These are phyloP conservation scores for Fusarium citri DNA, from an alignment of 2,329 filamentous ascomycete species.

Conservation along the genomic window DNA sequence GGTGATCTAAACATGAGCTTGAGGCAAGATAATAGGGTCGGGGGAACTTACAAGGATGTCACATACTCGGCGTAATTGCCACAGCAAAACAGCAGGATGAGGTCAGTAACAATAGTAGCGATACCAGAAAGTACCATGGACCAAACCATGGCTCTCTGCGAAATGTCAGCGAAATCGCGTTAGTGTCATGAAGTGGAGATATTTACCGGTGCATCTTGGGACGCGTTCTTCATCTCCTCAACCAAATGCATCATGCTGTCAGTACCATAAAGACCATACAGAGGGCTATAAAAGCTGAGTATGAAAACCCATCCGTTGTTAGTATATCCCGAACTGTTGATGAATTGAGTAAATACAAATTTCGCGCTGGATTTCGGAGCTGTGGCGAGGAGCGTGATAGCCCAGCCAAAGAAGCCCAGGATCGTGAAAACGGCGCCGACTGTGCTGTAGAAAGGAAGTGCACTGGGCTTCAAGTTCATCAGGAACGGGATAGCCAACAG, in stretches of 20 bases:
- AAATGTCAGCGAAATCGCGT: neutral
- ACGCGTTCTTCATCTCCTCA: constrained; percentile 28
- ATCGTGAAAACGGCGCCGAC: constrained; percentile 21
- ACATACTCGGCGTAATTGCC: constrained; percentile 11
- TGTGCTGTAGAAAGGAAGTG: constrained; percentile 15
- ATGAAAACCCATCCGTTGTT: constrained; percentile 22
- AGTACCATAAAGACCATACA: constrained; percentile 17
- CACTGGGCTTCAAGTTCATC: constrained; percentile 14
- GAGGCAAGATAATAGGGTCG: fast-evolving
- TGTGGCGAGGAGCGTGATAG: constrained; percentile 1
- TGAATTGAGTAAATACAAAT: constrained; percentile 17
- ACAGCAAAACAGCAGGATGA: constrained; percentile 11
- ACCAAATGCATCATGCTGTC: constrained; percentile 29
- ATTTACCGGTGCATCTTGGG: constrained; percentile 14
- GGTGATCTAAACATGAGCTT: constrained; percentile 2
- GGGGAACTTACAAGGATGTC: neutral
- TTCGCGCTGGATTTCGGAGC: constrained; percentile 2
- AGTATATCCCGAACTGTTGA: constrained; percentile 21
- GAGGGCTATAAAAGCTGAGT: constrained; percentile 12
- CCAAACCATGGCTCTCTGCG: constrained; percentile 22
- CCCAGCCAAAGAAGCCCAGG: constrained; percentile 23
- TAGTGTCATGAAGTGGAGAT: fast-evolving
- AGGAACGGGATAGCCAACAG: constrained; percentile 1
- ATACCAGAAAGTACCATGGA: constrained; percentile 20
- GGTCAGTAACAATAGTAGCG: constrained; percentile 12